phyloP scores from a whole-genome alignment of 768 basidiomycete species.

The Trametes cubensis region DNA sequence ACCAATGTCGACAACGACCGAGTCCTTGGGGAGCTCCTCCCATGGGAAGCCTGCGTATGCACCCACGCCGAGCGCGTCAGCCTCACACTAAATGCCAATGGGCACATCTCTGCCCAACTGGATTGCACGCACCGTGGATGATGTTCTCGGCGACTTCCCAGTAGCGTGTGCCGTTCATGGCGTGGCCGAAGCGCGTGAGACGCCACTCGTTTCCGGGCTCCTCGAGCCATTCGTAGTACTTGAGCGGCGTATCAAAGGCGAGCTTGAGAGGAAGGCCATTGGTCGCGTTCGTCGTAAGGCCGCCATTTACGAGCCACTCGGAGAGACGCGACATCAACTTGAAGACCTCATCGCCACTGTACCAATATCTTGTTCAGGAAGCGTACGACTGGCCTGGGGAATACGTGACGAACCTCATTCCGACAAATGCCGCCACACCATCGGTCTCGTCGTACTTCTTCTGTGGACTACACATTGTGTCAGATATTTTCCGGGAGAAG shows the following conservation, averaged over 20 bases:
- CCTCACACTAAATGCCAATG: no score
- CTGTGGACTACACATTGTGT: neutral
- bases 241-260: constrained; percentile 53
- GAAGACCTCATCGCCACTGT: constrained; percentile 9
- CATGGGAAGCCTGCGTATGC: constrained; percentile 22
- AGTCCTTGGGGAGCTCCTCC: constrained; percentile 18
- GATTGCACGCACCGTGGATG: constrained; percentile 10
- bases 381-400: neutral
- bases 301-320: constrained; percentile 12
- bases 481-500: neutral
- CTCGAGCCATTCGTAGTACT: constrained; percentile 75
- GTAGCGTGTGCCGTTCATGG: constrained; percentile 67
- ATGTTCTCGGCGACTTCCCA: constrained; percentile 50
- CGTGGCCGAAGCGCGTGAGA: constrained; percentile 66
- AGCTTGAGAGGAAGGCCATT: constrained; percentile 52
- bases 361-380: neutral
- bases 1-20: constrained; percentile 26
- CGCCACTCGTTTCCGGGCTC: constrained; percentile 48
- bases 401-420: constrained; percentile 1
- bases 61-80: neutral
- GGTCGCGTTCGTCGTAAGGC: neutral
- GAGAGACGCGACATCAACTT: constrained; percentile 4
- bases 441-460: constrained; percentile 24
- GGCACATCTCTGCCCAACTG: neutral
- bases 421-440: constrained; percentile 13